Base-by-base conservation (phyloP, 208 protist genomes). In the Naegleria gruberi region DNA sequence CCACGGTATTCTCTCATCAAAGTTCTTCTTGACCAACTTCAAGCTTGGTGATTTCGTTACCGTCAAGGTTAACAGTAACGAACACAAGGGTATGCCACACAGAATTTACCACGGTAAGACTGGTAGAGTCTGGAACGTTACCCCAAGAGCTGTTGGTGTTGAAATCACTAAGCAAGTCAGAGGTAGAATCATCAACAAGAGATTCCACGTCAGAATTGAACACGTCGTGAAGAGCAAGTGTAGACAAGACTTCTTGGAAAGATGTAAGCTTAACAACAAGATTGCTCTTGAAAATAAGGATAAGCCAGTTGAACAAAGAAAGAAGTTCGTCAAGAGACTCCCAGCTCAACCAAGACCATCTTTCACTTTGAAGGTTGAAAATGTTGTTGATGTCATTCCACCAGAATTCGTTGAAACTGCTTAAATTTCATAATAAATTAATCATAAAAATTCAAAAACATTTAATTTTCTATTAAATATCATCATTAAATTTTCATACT, bases 31-130 rank as follows among this genome's bases (percentile, higher is more conserved):
- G 41, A 96, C 94, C 82, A 97, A 91, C 91, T 98, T 98, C 96
- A 99, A 99, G 94, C 91, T 99, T 73, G 98, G 98, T 91, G 98
- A 99, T 92, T 99, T 97, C 94, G 99, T 99, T 73, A 98, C 99
- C 91, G 97, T 99, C 92, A 96, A 97, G 15, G 97, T 95, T 77
- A 99, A 99, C 94, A 95, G 97, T 73, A 94, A 98, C n/a, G 95
- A 99, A 92, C 98, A 99, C 89, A 98, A 98, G 86, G 99, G 99
- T 94, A 99, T 99, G 98, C 99, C 99, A 87, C 96, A 99, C 97
- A 99, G 99, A 95, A 99, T 98, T 96, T 99, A 99, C 97, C 98
- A 99, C 94, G 99, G 99, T 90, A 98, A 97, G 93, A 99, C 99
- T 89, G 99, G 99, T 91, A 95, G 96, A 90, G 97, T 99, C 44